Conservation (phyloP, 192 early-diverging fungal species). For the Funneliformis geosporum region DNA sequence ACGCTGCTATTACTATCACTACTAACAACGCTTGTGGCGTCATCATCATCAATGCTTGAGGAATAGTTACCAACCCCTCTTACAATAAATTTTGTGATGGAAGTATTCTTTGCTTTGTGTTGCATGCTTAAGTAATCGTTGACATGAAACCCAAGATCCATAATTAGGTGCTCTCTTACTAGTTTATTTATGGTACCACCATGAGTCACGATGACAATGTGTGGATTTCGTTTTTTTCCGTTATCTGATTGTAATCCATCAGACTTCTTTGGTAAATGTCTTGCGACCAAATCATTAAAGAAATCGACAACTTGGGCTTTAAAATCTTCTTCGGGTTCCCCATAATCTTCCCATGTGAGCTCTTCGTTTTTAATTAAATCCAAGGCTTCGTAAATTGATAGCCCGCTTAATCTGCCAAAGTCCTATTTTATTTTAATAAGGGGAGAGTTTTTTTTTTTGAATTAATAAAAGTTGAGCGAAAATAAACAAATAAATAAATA, state of each 20-base stretch:
- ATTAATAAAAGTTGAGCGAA: background rate
- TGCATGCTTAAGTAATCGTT: constrained; percentile 30
- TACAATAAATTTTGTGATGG: constrained; percentile 21
- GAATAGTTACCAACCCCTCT: background rate
- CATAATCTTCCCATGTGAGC: constrained; percentile 28
- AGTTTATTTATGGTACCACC: constrained; percentile 28
- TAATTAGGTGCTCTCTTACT: constrained; percentile 18
- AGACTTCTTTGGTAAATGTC: constrained; percentile 10
- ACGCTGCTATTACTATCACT: background rate
- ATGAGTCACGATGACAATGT: constrained; percentile 22
- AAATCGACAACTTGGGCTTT: constrained; percentile 10
- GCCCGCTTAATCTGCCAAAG: constrained; percentile 12
- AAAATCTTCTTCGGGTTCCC: constrained; percentile 28
- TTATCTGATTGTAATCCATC: background rate
- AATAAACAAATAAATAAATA: background rate
- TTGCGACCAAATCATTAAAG: constrained; percentile 18
- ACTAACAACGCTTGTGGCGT: constrained; percentile 16
- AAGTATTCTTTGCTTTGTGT: constrained; percentile 29
- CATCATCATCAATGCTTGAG: background rate
- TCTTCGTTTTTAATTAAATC: constrained; percentile 30
- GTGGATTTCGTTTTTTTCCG: constrained; percentile 5
- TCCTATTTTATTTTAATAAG: background rate
- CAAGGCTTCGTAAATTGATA: constrained; percentile 16
- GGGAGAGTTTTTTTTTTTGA: background rate
- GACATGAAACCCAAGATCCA: constrained; percentile 27